Base-by-base conservation (phyloP, 202 grass and related monocot species). In the Sporobolus alterniflorus region DNA sequence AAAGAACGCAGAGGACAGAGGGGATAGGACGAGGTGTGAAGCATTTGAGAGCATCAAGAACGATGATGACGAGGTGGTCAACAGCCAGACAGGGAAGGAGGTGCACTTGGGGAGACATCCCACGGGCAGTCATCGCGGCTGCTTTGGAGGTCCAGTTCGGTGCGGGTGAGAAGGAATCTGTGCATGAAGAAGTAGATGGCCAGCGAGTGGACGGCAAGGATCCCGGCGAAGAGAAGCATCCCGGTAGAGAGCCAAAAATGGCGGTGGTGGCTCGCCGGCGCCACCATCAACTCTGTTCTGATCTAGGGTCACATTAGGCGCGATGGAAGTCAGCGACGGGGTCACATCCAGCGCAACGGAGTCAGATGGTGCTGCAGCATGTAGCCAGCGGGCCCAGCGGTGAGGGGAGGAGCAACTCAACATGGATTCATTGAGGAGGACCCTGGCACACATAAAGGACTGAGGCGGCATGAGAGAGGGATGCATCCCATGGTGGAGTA, bases 111-210 rank as follows among this genome's bases (percentile, higher is more conserved):
- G 70, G 86, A 62, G 64, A 89, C 67, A 6, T 69, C 50, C 24
- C 16, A 64, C 20, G 51, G 70, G 86, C 80, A 78, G 77, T 95
- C 95, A 28, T 85, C 90, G 24, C 79, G 85, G 79, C 87, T 83
- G 75, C 92, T 95, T 56, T 89, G 90, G 69, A 86, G 56, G 78
- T 88, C 83, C 48, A 98, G 95, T 87, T 98, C 95, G 43, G 95
- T 95, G 78, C 92, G 88, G 11, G 92, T 95, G 71, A 98, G 89
- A 29, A 98, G 95, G 87, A 98, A 98, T 26, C 95, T 92, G 7
- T 92, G 92, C 54, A 92, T 98, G 82, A 98, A 98, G 48, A 95
- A 84, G 86, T 88, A 98, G 81, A 98, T 71, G 31, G 86, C 78
- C 15, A 88, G 16, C 34, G 86, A 88, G 65, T 98, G 95, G 31